Evolutionary conservation across 75 land plant genomes (phyloP).

Genomic region (Pinus albicaulis): DNA sequence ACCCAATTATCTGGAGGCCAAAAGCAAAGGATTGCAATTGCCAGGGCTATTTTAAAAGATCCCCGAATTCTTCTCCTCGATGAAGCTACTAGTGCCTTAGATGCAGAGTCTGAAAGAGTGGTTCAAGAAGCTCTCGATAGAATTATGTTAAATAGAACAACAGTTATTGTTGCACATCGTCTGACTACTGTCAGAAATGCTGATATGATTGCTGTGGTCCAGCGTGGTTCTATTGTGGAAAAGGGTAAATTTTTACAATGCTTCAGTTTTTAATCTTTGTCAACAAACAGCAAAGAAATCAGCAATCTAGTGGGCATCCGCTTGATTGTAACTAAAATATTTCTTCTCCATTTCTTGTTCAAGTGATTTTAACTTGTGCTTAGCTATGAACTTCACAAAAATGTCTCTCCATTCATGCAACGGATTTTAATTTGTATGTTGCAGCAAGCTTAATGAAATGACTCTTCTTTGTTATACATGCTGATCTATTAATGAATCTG

Average conservation of each 20-base stretch:
- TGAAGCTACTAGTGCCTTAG: slow-evolving; percentile 89
- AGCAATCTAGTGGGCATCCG: not conserved
- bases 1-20: slow-evolving; percentile 86
- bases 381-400: not conserved
- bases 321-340: not conserved
- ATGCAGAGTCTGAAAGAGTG: slow-evolving; percentile 69
- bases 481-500: not conserved
- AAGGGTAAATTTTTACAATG: slow-evolving; percentile 17
- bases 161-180: slow-evolving; percentile 84
- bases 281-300: not conserved
- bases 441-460: not conserved
- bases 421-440: not conserved
- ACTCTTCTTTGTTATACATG: not conserved
- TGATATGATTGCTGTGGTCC: slow-evolving; percentile 62
- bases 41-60: slow-evolving; percentile 77
- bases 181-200: slow-evolving; percentile 74
- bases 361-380: not conserved
- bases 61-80: slow-evolving; percentile 76
- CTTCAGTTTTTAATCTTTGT: not conserved
- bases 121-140: slow-evolving; percentile 79
- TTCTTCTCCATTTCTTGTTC: not conserved
- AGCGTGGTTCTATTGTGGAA: slow-evolving; percentile 63
- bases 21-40: slow-evolving; percentile 85
- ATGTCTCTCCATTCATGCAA: not conserved
- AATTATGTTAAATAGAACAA: slow-evolving; percentile 61